These are phyloP conservation scores for Pseudonitzschia delicatissima DNA, from an alignment of 108 stramenopile species.

Conservation along the genomic window DNA sequence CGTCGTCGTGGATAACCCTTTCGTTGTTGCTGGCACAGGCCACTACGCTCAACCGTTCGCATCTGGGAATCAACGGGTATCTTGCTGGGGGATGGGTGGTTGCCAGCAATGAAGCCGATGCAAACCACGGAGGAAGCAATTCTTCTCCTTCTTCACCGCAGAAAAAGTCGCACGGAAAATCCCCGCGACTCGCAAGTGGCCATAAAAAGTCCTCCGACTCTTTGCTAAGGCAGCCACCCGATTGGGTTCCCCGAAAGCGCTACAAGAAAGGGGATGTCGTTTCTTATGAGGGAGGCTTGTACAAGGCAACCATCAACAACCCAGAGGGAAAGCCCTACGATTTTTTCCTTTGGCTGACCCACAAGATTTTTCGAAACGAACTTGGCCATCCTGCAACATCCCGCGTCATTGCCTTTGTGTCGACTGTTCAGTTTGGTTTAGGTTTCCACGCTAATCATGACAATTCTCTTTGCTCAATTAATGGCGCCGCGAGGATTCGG, in stretches of 20 bases:
- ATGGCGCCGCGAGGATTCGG: too few species aligned
- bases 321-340: slow-evolving; percentile 75
- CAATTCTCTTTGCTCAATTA: slow-evolving; percentile 21
- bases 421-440: slow-evolving; percentile 43
- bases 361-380: slow-evolving; percentile 67
- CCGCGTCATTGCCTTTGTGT: slow-evolving; percentile 36
- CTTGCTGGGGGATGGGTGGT: slow-evolving; percentile 66
- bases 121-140: not conserved
- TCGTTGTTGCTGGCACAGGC: slow-evolving; percentile 56
- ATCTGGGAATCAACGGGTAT: slow-evolving; percentile 71
- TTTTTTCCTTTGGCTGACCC: slow-evolving; percentile 52
- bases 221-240: slow-evolving; percentile 20
- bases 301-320: slow-evolving; percentile 59
- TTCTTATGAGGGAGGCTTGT: slow-evolving; percentile 19
- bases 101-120: slow-evolving; percentile 22
- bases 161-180: slow-evolving; percentile 1
- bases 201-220: not conserved
- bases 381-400: slow-evolving; percentile 64
- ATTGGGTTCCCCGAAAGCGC: slow-evolving; percentile 65
- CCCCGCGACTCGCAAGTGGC: not conserved
- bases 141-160: not conserved
- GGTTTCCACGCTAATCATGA: slow-evolving; percentile 18
- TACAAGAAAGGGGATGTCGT: slow-evolving; percentile 76
- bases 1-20: slow-evolving; percentile 30
- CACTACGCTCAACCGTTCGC: slow-evolving; percentile 57